Base-by-base conservation (phyloP, 805 yeast species). In the Cyberlindnera nakhonratchasimensis region DNA sequence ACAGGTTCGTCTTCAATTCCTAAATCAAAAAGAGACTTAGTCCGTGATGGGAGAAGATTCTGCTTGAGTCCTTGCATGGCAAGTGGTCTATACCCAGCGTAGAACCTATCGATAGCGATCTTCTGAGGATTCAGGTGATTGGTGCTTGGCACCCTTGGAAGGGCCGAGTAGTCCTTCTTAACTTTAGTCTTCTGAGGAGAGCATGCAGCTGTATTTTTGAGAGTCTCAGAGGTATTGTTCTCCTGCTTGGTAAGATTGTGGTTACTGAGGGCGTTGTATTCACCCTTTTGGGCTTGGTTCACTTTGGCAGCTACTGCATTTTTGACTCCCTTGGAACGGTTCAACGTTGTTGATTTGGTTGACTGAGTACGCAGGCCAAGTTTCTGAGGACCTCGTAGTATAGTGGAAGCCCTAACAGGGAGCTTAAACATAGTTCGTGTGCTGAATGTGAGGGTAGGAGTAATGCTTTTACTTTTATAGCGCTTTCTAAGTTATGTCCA, bases 11-110 rank as follows among this genome's bases (percentile, higher is more conserved):
- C 42, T 6, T 42, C 38, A 19, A 48, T 8, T 4, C 48, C 46
- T 5, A 48, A 29, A 50, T 60, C 45, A 51, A 60, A 38, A 47
- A 51, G 16, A 42, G 48, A 28, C 55, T 57, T 35, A 58, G 61
- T 42, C 53, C 43, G 41, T 30, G 42, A 53, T 48, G 68, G 66
- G 49, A 30, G 61, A 53, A 54, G 56, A 42, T 42, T 58, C 55
- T 42, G 57, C 53, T 34, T 64, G 37, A 34, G 53, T 35, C 40
- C 52, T 33, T 25, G 55, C 59, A 45, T 46, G 29, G 42, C 47
- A 2, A 57, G 35, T 6, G 61, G 61, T 31, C 57, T 43, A 29
- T 47, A 53, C 9, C 55, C 50, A 2, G 56, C 50, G 31, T 54
- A 53, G 21, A 55, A 40, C 9, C 46, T 23, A 32, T 57, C 59